These are phyloP conservation scores for Fulvia fulva DNA, from an alignment of 2,329 filamentous ascomycete species.

Conservation along the genomic window DNA sequence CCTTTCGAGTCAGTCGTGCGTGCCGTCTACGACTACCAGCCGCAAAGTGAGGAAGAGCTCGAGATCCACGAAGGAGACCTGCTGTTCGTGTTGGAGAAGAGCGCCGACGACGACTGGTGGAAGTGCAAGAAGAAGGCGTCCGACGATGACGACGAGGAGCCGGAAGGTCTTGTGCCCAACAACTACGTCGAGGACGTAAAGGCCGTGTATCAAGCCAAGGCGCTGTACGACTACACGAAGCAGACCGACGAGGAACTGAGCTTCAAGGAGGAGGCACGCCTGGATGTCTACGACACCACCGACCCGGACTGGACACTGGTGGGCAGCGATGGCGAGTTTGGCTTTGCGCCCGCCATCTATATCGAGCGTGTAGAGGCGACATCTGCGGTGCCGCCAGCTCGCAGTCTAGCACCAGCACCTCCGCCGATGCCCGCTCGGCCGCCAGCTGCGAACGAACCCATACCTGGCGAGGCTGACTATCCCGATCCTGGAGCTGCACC, in stretches of 20 bases:
- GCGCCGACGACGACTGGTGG: constrained; percentile 78
- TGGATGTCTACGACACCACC: constrained; percentile 82
- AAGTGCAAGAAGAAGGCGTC: constrained; percentile 86
- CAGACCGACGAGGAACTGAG: constrained; percentile 98
- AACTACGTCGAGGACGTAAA: constrained; percentile 89
- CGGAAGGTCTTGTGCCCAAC: constrained; percentile 81
- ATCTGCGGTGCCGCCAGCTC: constrained; percentile 39
- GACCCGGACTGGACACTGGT: constrained; percentile 97
- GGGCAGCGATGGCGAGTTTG: constrained; percentile 77
- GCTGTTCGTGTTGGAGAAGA: constrained; percentile 84
- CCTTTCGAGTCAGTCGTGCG: constrained; percentile 88
- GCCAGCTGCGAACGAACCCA: constrained; percentile 32
- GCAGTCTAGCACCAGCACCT: constrained; percentile 22
- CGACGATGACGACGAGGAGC: constrained; percentile 82
- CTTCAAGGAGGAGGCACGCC: constrained; percentile 79
- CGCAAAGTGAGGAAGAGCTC: constrained; percentile 81
- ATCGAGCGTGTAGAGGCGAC: constrained; percentile 65
- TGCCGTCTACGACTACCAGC: constrained; percentile 87
- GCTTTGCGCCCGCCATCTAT: constrained; percentile 94
- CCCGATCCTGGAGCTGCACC: constrained; percentile 44
- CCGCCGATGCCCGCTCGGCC: constrained; percentile 41
- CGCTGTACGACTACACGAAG: constrained; percentile 96
- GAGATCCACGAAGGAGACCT: constrained; percentile 80
- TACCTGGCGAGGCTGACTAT: constrained; percentile 39
- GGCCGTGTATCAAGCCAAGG: constrained; percentile 68